phyloP scores from a whole-genome alignment of 2,329 filamentous ascomycete species.

The Mycosphaerelloides madeirae region DNA sequence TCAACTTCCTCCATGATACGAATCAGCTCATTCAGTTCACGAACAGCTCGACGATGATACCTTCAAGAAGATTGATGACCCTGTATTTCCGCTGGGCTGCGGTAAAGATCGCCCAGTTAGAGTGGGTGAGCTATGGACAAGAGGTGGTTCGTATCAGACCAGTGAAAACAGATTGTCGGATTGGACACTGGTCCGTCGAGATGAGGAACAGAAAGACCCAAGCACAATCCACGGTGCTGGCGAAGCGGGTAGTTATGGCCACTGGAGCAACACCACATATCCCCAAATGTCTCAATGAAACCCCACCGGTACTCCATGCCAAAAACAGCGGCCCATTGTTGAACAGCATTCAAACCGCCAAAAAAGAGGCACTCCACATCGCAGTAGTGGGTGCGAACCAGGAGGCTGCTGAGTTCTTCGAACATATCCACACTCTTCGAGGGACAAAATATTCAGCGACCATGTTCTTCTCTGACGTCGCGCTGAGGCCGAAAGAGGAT shows the following conservation, averaged over 20 bases:
- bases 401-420: constrained; percentile 23
- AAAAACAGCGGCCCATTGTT: constrained; percentile 15
- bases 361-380: constrained; percentile 14
- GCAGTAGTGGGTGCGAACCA: constrained; percentile 24
- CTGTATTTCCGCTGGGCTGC: constrained; percentile 28
- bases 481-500: constrained; percentile 20
- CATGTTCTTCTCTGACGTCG: constrained; percentile 21
- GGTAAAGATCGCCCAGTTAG: constrained; percentile 17
- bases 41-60: constrained; percentile 25
- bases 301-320: constrained; percentile 18
- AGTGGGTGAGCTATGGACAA: constrained; percentile 25
- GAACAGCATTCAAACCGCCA: constrained; percentile 11
- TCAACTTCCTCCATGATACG: constrained; percentile 28
- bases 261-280: constrained; percentile 20
- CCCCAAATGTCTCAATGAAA: constrained; percentile 9
- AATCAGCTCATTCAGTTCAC: constrained; percentile 25
- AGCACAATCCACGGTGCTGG: constrained; percentile 12
- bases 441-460: constrained; percentile 18
- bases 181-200: constrained; percentile 18
- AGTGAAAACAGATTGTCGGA: constrained; percentile 5
- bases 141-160: constrained; percentile 19
- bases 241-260: constrained; percentile 21
- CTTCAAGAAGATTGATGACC: constrained; percentile 21
- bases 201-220: constrained; percentile 13
- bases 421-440: constrained; percentile 18